A percentile compares a stretch with the other conserved stretches of the same genome.
Evolutionary conservation across 495 filamentous ascomycete genomes (phyloP).

Genomic region (Parmelia sp.): DNA sequence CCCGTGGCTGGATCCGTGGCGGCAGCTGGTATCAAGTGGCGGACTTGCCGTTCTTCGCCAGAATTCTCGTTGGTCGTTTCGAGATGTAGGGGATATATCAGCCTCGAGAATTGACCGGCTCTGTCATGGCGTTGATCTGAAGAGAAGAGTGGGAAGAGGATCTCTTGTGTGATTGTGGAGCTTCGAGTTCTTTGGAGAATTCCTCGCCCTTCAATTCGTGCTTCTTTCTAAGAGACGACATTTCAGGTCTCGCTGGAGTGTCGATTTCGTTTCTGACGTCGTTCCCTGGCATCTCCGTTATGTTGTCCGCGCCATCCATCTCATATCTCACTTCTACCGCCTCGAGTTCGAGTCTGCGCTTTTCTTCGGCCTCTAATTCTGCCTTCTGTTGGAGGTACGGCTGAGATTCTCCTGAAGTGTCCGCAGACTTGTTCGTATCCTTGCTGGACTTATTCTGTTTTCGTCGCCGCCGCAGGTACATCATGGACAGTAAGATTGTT

Average conservation of each 20-base stretch:
- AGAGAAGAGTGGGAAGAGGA: no score
- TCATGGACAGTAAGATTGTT: background rate
- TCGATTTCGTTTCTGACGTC: constrained; percentile 1
- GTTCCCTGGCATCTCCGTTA: background rate
- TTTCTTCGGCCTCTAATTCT: constrained; percentile 6
- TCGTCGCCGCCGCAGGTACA: background rate
- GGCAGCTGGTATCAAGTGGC: no score
- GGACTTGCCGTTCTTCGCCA: no score
- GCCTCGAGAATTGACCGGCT: no score
- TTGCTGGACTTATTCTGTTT: background rate
- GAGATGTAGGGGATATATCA: no score
- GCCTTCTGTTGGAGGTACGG: constrained; percentile 12
- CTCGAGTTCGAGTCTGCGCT: constrained; percentile 2
- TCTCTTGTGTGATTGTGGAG: background rate
- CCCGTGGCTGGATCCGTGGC: no score
- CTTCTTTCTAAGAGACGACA: background rate
- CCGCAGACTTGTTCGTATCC: background rate
- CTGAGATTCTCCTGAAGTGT: background rate
- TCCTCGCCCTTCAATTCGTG: constrained; percentile 6
- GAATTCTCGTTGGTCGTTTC: no score
- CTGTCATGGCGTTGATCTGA: no score
- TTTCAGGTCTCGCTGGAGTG: background rate
- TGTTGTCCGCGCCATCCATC: background rate
- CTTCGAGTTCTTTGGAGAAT: constrained; percentile 1
- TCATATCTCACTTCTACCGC: constrained; percentile 1